A percentile compares a stretch with the other conserved stretches of the same genome.
These are phyloP conservation scores for Echinochloa phyllopogon DNA, from an alignment of 176 grass and related monocot genomes.

Conservation along the genomic window DNA sequence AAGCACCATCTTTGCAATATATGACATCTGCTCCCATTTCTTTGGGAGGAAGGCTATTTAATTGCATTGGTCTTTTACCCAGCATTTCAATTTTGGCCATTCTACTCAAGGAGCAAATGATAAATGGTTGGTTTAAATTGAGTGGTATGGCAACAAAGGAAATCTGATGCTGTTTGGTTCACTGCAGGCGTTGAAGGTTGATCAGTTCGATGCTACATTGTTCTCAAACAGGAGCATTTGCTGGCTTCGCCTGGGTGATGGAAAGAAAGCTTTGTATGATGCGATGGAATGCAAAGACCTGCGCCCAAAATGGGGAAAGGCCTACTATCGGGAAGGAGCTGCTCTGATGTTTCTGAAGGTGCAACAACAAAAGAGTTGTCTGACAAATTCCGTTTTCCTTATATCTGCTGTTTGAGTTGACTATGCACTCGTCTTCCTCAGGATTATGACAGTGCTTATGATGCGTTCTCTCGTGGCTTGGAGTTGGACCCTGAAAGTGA, in stretches of 20 bases:
- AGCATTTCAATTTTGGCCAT: neutral
- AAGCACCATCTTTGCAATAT: neutral
- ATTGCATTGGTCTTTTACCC: conserved; percentile 6
- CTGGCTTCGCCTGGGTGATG: conserved; percentile 55
- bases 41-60: neutral
- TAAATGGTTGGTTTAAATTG: neutral
- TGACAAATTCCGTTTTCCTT: conserved; percentile 1
- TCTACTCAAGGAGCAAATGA: neutral
- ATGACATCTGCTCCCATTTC: neutral
- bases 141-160: neutral
- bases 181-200: conserved; percentile 43
- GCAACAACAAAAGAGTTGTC: neutral
- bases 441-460: conserved; percentile 35
- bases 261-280: conserved; percentile 44
- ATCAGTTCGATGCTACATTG: conserved; percentile 28
- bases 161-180: conserved; percentile 13
- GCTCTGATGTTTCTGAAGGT: conserved; percentile 51
- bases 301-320: conserved; percentile 40
- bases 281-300: conserved; percentile 28
- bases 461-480: conserved; percentile 19
- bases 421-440: neutral
- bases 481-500: conserved; percentile 43
- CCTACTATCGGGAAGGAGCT: conserved; percentile 41
- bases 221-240: conserved; percentile 62
- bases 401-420: neutral